Conservation (phyloP, 495 filamentous ascomycete genomes). For the Hyaloscypha finlandica region DNA sequence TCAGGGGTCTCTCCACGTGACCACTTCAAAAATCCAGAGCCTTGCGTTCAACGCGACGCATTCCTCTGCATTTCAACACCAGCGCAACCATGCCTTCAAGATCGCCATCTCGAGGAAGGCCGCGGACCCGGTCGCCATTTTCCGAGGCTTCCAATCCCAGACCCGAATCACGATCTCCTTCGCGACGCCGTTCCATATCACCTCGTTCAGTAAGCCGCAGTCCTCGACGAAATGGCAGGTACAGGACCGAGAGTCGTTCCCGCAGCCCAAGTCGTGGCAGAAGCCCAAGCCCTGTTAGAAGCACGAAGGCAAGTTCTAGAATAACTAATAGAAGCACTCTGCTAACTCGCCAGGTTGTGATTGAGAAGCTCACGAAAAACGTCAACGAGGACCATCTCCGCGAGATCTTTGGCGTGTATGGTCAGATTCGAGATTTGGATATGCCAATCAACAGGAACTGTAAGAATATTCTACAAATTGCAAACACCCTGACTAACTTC, state of each 20-base stretch:
- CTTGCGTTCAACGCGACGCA: background rate
- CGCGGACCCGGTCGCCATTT: conserved; percentile 35
- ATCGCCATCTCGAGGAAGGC: conserved; percentile 36
- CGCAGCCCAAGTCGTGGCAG: conserved; percentile 44
- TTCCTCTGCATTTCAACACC: background rate
- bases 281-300: conserved; percentile 50
- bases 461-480: conserved; percentile 43
- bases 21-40: background rate
- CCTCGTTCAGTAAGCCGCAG: conserved; percentile 47
- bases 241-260: conserved; percentile 38
- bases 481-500: conserved; percentile 11
- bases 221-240: conserved; percentile 37
- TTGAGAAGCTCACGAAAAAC: conserved; percentile 96
- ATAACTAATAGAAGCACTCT: background rate
- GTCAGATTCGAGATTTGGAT: conserved; percentile 81
- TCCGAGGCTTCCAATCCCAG: conserved; percentile 26
- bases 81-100: conserved; percentile 10
- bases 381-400: conserved; percentile 83
- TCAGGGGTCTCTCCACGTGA: background rate
- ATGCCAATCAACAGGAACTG: conserved; percentile 87
- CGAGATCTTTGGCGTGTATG: conserved; percentile 92
- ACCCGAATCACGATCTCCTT: conserved; percentile 33
- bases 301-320: conserved; percentile 55
- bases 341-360: conserved; percentile 69
- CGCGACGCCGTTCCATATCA: conserved; percentile 50